Base-by-base conservation (phyloP, 495 filamentous ascomycete genomes). In the Parachaetomium inaequale region DNA sequence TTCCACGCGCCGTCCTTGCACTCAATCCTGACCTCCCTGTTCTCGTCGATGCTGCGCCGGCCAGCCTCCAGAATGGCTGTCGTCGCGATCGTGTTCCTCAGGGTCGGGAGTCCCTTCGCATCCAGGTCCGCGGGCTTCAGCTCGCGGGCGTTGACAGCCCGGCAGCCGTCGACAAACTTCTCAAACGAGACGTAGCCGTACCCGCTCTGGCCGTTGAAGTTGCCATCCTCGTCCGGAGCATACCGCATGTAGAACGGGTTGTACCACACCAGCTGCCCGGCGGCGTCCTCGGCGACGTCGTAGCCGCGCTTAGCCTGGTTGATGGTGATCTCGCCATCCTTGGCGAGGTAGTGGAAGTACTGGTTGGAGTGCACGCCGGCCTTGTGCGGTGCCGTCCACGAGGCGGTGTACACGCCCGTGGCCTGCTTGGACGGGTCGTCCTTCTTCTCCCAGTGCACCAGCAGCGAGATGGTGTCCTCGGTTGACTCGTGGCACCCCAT, bases 231-330 rank as follows among this genome's bases (percentile, higher is more conserved):
- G 65, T 96, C 92, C 15, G 93, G 92, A 14, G 93, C 92, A 47
- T 96, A 97, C 66, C 87, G 85, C 93, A 97, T 97, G 70, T 97
- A 97, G 78, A 97, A 97, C 71, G 91, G 92, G 72, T 96, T 96
- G 63, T 88, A 88, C 89, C 91, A 96, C 66, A 85, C 79, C 55
- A 96, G 73, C 63, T 84, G 82, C 1, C 80, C 76, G 28, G 82
- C 81, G 7, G 81, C 78, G 67, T 97, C 93, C 42, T 89, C 88
- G 1, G 92, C 90, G n/a, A 96, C 88, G 64, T 96, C 92, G 72
- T 97, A 97, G 25, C 92, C 91, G 23, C 93, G 87, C 79, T 96
- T 96, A 17, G 92, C 93, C 76, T 96, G 93, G 78, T 97, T 90
- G 60, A 93, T 85, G 52, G 89, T 84, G 69, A 97, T 86, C 76